Evolutionary conservation across 208 protist species (phyloP).

Genomic region (Tetramitus jugosus): DNA sequence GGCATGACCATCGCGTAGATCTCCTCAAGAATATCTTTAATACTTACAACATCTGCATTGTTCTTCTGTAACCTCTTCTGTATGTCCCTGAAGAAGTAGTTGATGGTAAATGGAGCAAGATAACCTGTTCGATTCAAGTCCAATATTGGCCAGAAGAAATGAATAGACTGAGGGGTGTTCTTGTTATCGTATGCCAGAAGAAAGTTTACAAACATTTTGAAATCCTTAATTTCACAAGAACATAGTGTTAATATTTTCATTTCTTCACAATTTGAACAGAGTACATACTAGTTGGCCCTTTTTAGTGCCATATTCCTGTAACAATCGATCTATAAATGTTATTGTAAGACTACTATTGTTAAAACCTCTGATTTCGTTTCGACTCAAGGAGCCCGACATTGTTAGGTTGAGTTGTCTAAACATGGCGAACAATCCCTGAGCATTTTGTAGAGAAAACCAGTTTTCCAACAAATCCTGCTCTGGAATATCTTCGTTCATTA

Average conservation of each 20-base stretch:
- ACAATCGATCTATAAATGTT: slow-evolving; percentile 74
- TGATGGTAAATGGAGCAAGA: slow-evolving; percentile 60
- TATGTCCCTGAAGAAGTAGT: slow-evolving; percentile 73
- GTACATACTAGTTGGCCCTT: no score
- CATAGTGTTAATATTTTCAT: no score
- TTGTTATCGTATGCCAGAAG: slow-evolving; percentile 70
- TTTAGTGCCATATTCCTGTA: slow-evolving; percentile 73
- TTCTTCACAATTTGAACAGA: no score
- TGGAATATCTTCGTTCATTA: slow-evolving; percentile 25
- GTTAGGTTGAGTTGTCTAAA: slow-evolving; percentile 17
- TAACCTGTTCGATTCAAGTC: slow-evolving; percentile 60
- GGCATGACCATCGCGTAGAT: slow-evolving; percentile 75
- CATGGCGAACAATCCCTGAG: not conserved
- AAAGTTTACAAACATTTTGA: slow-evolving; percentile 81
- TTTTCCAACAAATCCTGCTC: slow-evolving; percentile 2
- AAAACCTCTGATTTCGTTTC: slow-evolving; percentile 60
- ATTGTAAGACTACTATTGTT: slow-evolving; percentile 61
- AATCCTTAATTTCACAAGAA: slow-evolving; percentile 76
- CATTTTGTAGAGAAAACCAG: slow-evolving; percentile 14
- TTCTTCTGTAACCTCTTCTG: slow-evolving; percentile 59
- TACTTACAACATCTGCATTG: slow-evolving; percentile 52
- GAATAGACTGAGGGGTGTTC: slow-evolving; percentile 57
- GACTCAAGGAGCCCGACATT: not conserved
- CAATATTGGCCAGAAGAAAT: slow-evolving; percentile 74
- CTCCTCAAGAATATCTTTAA: slow-evolving; percentile 66